Conservation (phyloP, 1,139 yeast species). For the Geotrichum cucujoidarum region DNA sequence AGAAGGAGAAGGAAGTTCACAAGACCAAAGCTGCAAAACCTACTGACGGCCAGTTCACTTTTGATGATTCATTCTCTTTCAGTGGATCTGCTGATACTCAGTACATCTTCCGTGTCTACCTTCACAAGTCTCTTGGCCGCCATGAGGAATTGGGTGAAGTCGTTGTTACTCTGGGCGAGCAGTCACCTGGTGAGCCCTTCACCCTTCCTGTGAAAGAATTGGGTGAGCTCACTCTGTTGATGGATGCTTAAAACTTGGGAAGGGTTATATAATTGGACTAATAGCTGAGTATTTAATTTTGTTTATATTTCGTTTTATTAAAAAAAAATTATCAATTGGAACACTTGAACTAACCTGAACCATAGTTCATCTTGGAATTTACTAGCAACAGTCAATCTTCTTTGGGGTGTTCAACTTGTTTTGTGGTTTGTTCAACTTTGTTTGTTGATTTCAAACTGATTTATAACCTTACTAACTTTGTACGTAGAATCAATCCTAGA, state of each 20-base stretch:
- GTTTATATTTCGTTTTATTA: background rate
- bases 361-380: no score
- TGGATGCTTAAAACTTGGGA: background rate
- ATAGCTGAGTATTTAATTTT: background rate
- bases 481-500: no score
- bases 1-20: slow-evolving; percentile 49
- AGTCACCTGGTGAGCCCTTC: slow-evolving; percentile 29
- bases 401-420: no score
- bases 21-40: slow-evolving; percentile 59
- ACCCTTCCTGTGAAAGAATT: slow-evolving; percentile 23
- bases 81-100: slow-evolving; percentile 54
- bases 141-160: slow-evolving; percentile 58
- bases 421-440: no score
- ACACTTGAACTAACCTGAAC: no score
- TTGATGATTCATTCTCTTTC: slow-evolving; percentile 67
- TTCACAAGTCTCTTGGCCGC: slow-evolving; percentile 68
- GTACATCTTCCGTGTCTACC: slow-evolving; percentile 55
- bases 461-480: background rate
- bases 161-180: slow-evolving; percentile 28
- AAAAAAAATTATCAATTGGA: no score
- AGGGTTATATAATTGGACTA: background rate
- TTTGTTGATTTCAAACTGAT: background rate
- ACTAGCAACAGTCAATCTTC: no score
- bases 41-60: slow-evolving; percentile 46
- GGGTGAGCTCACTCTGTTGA: slow-evolving; percentile 23